Base-by-base conservation (phyloP, 2,329 filamentous ascomycete genomes). In the Monosporascus sp. region DNA sequence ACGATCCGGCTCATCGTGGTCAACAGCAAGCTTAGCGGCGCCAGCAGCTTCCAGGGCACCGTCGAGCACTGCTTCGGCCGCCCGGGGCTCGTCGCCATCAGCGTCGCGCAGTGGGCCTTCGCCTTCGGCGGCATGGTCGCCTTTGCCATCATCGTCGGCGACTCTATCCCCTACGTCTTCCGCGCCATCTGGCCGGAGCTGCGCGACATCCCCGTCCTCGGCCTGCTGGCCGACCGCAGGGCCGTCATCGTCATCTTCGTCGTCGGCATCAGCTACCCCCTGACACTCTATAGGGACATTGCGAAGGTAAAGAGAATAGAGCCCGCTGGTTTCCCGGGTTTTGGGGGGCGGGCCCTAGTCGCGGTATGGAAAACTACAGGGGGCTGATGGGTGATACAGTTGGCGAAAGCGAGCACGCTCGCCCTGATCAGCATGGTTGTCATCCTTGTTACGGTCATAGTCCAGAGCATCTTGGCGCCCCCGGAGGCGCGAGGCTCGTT, bases 71-170 rank as follows among this genome's bases (percentile, higher is more conserved):
- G 94, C 74, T 99, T 96, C 73, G 94, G 94, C 6, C 86, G 84
- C 64, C 80, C 87, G 18, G 94, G 94, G 0, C 78, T 99, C 52
- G 83, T 99, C 59, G 93, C 94, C 54, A 97, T 99, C 60, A 80
- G 76, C 55, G 60, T 97, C 56, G 94, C 94, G 48, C 94, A 99
- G 75, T 99, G 93, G 93, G 87, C 90, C 27, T 99, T 99, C 78
- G 94, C 94, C 3, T 99, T 97, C 75, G 94, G 94, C 52, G 94
- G 94, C 59, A 99, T 99, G 94, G 84, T 99, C 52, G 94, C 94
- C 15, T 99, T 97, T 70, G 94, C 92, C 60, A 91, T 99, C 64
- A 97, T 99, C 65, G 89, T 99, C 9, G 94, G 94, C 55, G 94
- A 99, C 70, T 92, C 90, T 1, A 97, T 99, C 66, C 94, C 94